Evolutionary conservation across 495 filamentous ascomycete genomes (phyloP), one percentile per base, ranked within the genome.

Genomic region (Podospora anserina): DNA sequence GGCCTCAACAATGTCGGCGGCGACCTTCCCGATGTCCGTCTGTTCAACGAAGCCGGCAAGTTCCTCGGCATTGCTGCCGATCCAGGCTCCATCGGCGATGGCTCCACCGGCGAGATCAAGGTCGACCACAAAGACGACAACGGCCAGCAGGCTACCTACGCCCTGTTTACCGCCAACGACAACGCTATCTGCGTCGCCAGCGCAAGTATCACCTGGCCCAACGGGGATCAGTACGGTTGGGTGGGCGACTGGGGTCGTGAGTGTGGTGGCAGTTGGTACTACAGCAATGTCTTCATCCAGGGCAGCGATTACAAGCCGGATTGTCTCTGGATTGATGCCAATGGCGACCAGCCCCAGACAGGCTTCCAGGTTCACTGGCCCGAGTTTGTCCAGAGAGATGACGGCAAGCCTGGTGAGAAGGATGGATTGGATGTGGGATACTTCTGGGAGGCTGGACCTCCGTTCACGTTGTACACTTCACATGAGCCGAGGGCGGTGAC

Each of bases 291-390:
- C 2, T 39, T 55, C 4, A 23, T 67, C 39, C 1, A 67, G 2
- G 66, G 66, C 59, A 68, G 19, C 18, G 19, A 49, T 15, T 53
- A 62, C 55, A 30, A 70, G 49, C 72, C 69, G 16, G 69, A 71
- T 67, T 79, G 74, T 49, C 2, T 76, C 1, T 79, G 77, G 77
- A 75, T 79, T 53, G 75, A 76, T 64, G 64, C 30, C 63, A 74
- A 76, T 68, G 72, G 74, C 27, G 69, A 74, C 66, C 70, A 72
- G 59, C 75, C 71, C n/a, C 70, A 76, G 55, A 72, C 69, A 6
- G 77, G 72, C 6, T 77, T 79, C 70, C 77, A 79, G 49, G 53
- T 75, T 6, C 77, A 77, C 72, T 76, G 72, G 72, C 74, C 72
- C 6, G 66, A 63, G n/a, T 68, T 68, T 30, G 60, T 20, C 44